A percentile compares a stretch with the other conserved stretches of the same genome.
Evolutionary conservation across 139 green algal genomes (phyloP).

Genomic region (Pleodorina starrii): DNA sequence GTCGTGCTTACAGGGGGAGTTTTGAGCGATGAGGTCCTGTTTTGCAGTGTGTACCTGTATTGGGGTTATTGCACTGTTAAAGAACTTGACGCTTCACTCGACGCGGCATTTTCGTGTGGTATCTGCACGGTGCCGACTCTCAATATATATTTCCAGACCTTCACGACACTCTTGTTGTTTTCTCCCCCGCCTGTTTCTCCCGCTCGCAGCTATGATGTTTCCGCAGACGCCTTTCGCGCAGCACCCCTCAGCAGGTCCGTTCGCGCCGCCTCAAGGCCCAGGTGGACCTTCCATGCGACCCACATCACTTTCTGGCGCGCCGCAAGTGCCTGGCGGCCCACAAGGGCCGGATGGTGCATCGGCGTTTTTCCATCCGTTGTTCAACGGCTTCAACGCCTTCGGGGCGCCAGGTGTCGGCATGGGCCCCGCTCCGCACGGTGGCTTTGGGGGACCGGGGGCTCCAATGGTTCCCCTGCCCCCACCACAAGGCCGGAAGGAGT

Average conservation of each 20-base stretch:
- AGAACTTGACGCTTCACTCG: too few relatives aligned
- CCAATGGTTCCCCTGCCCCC: neutral
- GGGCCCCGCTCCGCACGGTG: neutral
- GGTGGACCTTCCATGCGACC: neutral
- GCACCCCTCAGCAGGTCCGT: slow-evolving; percentile 19
- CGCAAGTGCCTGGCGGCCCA: neutral
- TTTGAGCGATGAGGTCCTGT: too few relatives aligned
- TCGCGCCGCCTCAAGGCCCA: neutral
- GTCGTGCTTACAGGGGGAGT: too few relatives aligned
- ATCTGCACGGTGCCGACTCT: too few relatives aligned
- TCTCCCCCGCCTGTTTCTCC: neutral
- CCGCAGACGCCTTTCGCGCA: slow-evolving; percentile 64
- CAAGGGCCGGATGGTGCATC: neutral
- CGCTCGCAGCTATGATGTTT: slow-evolving; percentile 66
- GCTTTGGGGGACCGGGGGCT: neutral
- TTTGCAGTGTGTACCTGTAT: too few relatives aligned
- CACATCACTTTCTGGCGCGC: slow-evolving; percentile 1
- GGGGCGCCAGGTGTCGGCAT: slow-evolving; percentile 7
- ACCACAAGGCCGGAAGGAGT: neutral
- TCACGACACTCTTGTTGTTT: neutral
- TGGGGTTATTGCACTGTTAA: too few relatives aligned
- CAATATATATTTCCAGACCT: neutral
- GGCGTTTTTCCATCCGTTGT: slow-evolving; percentile 62
- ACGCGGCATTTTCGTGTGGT: too few relatives aligned
- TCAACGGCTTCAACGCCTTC: slow-evolving; percentile 60